Evolutionary conservation across 495 filamentous ascomycete genomes (phyloP).

Genomic region (Lasiosphaeriaceae sp.): DNA sequence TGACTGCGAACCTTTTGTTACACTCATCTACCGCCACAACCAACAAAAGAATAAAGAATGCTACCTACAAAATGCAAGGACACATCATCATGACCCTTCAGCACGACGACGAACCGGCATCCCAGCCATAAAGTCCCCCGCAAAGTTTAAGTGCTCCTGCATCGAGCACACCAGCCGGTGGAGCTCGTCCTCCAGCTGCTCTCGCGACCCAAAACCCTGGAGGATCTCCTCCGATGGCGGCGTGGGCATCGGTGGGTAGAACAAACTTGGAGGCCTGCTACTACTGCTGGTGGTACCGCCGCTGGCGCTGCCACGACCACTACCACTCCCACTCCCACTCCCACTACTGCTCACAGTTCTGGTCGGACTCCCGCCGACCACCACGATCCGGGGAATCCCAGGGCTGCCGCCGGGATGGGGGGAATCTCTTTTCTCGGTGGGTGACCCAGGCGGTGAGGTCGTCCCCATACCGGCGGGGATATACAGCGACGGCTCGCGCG

Average conservation of each 20-base stretch:
- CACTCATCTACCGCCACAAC: too few species aligned
- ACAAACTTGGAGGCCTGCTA: background rate
- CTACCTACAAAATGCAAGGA: too few species aligned
- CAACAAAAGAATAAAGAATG: too few species aligned
- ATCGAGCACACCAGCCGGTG: background rate
- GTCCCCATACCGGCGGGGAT: background rate
- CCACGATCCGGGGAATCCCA: too few species aligned
- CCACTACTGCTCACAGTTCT: too few species aligned
- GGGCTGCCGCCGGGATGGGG: background rate
- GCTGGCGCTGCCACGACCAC: background rate
- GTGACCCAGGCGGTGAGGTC: background rate
- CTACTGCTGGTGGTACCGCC: background rate
- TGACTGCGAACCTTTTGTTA: too few species aligned
- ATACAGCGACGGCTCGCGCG: slow-evolving; percentile 3
- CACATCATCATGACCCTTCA: too few species aligned
- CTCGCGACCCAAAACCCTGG: background rate
- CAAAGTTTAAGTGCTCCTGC: too few species aligned
- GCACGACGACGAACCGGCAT: too few species aligned
- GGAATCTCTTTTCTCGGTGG: background rate
- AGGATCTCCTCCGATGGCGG: slow-evolving; percentile 1
- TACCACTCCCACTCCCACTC: too few species aligned
- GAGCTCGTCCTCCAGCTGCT: slow-evolving; percentile 5
- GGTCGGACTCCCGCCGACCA: too few species aligned
- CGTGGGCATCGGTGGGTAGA: background rate
- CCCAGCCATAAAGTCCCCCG: too few species aligned